phyloP scores from a whole-genome alignment of 495 filamentous ascomycete genomes.

The Podospora pseudocomata region DNA sequence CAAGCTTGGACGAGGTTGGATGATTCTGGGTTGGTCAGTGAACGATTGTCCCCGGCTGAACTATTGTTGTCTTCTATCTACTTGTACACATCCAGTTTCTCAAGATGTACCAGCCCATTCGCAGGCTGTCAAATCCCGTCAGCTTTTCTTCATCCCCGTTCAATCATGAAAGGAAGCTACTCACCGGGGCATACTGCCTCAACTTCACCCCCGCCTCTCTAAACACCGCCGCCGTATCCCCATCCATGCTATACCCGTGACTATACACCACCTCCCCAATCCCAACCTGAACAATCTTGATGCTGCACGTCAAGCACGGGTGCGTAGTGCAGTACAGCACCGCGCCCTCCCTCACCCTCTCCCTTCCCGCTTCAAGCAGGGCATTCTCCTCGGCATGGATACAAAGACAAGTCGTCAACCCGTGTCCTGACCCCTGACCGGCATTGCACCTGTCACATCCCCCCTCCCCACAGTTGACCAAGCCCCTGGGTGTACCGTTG shows the following conservation, averaged over 20 bases:
- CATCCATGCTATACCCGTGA: slow-evolving; percentile 91
- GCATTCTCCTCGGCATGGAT: slow-evolving; percentile 98
- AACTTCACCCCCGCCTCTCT: slow-evolving; percentile 69
- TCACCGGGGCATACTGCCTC: slow-evolving; percentile 78
- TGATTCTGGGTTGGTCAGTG: too few species aligned
- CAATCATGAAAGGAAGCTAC: slow-evolving; percentile 24
- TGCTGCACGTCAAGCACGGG: slow-evolving; percentile 95
- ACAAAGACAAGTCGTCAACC: slow-evolving; percentile 82
- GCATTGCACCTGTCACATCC: slow-evolving; percentile 86
- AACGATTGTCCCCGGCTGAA: not conserved
- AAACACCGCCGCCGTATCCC: slow-evolving; percentile 75
- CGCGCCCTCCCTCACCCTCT: slow-evolving; percentile 74
- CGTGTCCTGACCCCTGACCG: slow-evolving; percentile 62
- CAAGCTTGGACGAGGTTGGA: too few species aligned
- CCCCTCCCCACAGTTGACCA: slow-evolving; percentile 88
- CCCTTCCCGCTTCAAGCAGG: slow-evolving; percentile 85
- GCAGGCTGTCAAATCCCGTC: slow-evolving; percentile 38
- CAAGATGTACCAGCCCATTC: slow-evolving; percentile 52
- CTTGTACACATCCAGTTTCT: slow-evolving; percentile 39
- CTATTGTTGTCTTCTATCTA: not conserved
- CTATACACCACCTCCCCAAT: slow-evolving; percentile 94
- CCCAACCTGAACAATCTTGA: slow-evolving; percentile 95
- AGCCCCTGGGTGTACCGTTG: slow-evolving; percentile 85
- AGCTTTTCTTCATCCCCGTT: not conserved
- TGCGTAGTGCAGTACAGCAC: slow-evolving; percentile 96